A percentile compares a stretch with the other conserved stretches of the same genome.
phyloP scores from a whole-genome alignment of 1,139 yeast species.

The Candida sanyaensis region DNA sequence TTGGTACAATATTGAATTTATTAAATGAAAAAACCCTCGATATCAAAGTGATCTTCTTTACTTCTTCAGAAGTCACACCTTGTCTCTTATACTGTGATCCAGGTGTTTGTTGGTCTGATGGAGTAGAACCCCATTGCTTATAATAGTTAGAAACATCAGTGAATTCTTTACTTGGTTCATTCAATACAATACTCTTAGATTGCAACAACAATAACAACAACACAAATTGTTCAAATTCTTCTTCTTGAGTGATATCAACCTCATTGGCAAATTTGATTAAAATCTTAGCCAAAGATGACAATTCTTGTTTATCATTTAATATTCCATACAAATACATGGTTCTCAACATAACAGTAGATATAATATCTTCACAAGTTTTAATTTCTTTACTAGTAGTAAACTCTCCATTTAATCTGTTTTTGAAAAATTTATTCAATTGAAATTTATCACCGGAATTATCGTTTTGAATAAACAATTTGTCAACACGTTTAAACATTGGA shows the following conservation, averaged over 20 bases:
- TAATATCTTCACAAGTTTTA: slow-evolving; percentile 49
- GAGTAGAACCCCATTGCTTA: slow-evolving; percentile 20
- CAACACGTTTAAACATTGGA: slow-evolving; percentile 29
- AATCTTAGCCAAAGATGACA: slow-evolving; percentile 60
- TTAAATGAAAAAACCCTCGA: slow-evolving; percentile 62
- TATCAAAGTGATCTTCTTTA: slow-evolving; percentile 46
- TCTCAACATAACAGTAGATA: slow-evolving; percentile 64
- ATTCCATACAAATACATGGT: slow-evolving; percentile 58
- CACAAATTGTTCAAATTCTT: slow-evolving; percentile 38
- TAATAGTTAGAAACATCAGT: slow-evolving; percentile 37
- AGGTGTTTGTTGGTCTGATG: not conserved
- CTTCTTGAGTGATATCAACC: not conserved
- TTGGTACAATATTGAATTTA: slow-evolving; percentile 54
- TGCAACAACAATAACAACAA: slow-evolving; percentile 47
- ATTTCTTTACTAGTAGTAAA: slow-evolving; percentile 24
- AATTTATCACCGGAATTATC: slow-evolving; percentile 28
- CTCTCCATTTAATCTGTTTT: slow-evolving; percentile 21
- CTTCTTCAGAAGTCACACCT: slow-evolving; percentile 27
- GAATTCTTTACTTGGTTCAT: slow-evolving; percentile 32
- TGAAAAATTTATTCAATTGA: slow-evolving; percentile 34
- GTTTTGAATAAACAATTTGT: slow-evolving; percentile 33
- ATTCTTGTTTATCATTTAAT: slow-evolving; percentile 43
- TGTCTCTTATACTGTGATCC: slow-evolving; percentile 20
- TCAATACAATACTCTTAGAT: slow-evolving; percentile 30
- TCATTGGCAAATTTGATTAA: slow-evolving; percentile 36